Evolutionary conservation across 2,329 filamentous ascomycete genomes (phyloP).

Genomic region (Cytospora leucostoma): DNA sequence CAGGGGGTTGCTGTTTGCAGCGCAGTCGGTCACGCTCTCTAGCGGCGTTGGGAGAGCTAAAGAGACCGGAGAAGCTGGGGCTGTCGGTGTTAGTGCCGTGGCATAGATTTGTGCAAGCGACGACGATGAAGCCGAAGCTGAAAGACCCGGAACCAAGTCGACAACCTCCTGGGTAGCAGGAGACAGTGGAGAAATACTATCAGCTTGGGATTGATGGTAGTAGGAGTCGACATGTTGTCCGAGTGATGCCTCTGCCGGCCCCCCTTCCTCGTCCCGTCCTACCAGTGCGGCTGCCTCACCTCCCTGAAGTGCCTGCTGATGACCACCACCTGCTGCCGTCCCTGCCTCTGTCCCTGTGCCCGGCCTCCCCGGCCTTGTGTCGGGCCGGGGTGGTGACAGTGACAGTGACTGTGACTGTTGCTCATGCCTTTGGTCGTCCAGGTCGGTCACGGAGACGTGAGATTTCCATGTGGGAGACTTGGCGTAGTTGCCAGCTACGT

Average conservation of each 20-base stretch:
- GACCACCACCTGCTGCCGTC: conserved; percentile 1
- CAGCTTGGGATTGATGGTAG: neutral
- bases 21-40: neutral
- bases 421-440: conserved; percentile 24
- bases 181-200: neutral
- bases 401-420: conserved; percentile 19
- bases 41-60: conserved; percentile 1
- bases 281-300: conserved; percentile 17
- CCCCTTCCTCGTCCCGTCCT: conserved; percentile 6
- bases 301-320: neutral
- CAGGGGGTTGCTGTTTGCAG: neutral
- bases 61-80: neutral
- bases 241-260: neutral
- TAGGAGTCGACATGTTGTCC: neutral
- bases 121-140: neutral
- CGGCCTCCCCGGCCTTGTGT: neutral
- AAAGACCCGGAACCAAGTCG: neutral
- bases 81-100: neutral
- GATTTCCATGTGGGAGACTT: conserved; percentile 18
- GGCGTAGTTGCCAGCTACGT: conserved; percentile 4
- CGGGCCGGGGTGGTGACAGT: too few relatives aligned
- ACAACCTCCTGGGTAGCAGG: neutral
- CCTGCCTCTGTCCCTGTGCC: conserved; percentile 10
- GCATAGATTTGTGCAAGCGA: neutral
- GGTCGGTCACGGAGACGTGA: conserved; percentile 19